These are phyloP conservation scores for Hyparrhenia diplandra DNA, from an alignment of 176 grass and related monocot species.

Conservation along the genomic window DNA sequence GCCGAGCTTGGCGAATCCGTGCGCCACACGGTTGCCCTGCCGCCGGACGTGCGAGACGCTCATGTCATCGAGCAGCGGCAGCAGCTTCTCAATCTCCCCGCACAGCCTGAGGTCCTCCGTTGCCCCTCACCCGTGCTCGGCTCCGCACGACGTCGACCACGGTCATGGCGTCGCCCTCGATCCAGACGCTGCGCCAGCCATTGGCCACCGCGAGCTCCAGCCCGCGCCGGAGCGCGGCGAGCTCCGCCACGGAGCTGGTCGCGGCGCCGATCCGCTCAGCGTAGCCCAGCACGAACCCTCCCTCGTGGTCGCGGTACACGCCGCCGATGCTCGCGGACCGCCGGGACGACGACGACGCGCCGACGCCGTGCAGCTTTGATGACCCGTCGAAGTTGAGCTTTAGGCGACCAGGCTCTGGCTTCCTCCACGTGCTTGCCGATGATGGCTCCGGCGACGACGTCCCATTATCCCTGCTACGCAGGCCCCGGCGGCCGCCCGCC, in stretches of 20 bases:
- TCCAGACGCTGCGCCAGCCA: conserved; percentile 46
- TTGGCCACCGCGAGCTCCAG: conserved; percentile 55
- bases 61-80: conserved; percentile 29
- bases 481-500: not conserved
- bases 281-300: conserved; percentile 67
- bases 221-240: conserved; percentile 47
- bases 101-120: conserved; percentile 32
- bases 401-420: conserved; percentile 48
- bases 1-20: conserved; percentile 54
- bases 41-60: conserved; percentile 47
- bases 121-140: not conserved
- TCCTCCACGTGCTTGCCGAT: conserved; percentile 42
- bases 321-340: conserved; percentile 85
- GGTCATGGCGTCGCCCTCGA: conserved; percentile 54
- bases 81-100: conserved; percentile 35
- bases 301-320: conserved; percentile 69
- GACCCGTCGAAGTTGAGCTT: conserved; percentile 94
- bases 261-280: conserved; percentile 58
- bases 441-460: too few species aligned
- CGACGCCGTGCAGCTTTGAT: conserved; percentile 39
- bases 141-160: conserved; percentile 33
- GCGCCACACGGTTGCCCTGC: conserved; percentile 56
- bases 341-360: too few species aligned
- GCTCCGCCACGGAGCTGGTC: conserved; percentile 61
- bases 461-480: not conserved